Conservation (phyloP, 2,329 filamentous ascomycete genomes). For the Pyricularia sp. region DNA sequence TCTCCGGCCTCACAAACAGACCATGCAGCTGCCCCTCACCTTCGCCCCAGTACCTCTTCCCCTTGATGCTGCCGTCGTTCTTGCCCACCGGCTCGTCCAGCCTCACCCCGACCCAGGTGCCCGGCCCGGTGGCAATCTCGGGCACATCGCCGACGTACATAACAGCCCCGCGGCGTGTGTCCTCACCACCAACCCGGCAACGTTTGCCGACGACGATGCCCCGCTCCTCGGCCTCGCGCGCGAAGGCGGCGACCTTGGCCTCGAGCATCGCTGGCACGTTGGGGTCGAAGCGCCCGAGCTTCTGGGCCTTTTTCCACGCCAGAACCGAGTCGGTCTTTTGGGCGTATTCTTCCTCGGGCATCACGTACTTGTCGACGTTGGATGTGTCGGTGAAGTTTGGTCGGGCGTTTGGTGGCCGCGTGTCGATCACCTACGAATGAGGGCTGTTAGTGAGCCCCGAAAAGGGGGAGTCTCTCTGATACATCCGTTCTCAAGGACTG, state of each 20-base stretch:
- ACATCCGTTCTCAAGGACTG: neutral
- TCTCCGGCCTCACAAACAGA: constrained; percentile 69
- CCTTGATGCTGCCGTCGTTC: constrained; percentile 60
- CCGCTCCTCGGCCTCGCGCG: constrained; percentile 60
- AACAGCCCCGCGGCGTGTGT: constrained; percentile 60
- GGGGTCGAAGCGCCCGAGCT: constrained; percentile 93
- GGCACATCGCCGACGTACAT: constrained; percentile 65
- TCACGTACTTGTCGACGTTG: constrained; percentile 78
- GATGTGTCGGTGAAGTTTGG: constrained; percentile 76
- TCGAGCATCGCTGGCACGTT: constrained; percentile 65
- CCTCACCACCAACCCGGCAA: constrained; percentile 58
- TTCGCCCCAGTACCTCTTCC: constrained; percentile 60
- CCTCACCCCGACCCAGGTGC: constrained; percentile 64
- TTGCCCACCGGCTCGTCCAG: constrained; percentile 77
- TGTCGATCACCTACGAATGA: constrained; percentile 62
- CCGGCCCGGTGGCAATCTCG: constrained; percentile 58
- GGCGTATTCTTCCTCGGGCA: constrained; percentile 82
- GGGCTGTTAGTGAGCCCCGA: neutral
- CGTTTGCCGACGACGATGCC: constrained; percentile 55
- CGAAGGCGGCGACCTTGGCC: constrained; percentile 58
- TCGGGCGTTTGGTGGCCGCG: constrained; percentile 63
- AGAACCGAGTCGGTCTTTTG: constrained; percentile 80
- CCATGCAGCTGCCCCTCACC: constrained; percentile 48
- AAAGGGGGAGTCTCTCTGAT: neutral
- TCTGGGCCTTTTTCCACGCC: constrained; percentile 91